These are phyloP conservation scores for Leptodermis oblonga DNA, from an alignment of 257 asterid genomes.

Conservation along the genomic window DNA sequence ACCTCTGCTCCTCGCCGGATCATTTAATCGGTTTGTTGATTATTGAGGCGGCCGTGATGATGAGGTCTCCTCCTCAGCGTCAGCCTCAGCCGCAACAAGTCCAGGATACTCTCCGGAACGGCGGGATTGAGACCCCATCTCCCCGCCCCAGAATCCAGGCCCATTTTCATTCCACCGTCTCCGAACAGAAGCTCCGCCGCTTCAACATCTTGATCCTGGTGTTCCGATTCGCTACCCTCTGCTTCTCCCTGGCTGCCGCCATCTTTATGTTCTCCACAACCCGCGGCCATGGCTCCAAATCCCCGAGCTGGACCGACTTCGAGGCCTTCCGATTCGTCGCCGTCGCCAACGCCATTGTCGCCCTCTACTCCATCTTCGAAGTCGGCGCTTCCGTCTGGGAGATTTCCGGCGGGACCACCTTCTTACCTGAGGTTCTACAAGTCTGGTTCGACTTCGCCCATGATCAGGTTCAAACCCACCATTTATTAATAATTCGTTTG, in stretches of 20 bases:
- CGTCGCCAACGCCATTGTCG: slow-evolving; percentile 41
- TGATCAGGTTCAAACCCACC: slow-evolving; percentile 38
- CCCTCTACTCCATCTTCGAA: slow-evolving; percentile 41
- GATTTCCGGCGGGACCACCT: slow-evolving; percentile 33
- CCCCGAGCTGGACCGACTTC: slow-evolving; percentile 38
- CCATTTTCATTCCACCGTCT: slow-evolving; percentile 42
- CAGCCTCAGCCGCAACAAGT: not conserved
- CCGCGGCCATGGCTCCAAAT: slow-evolving; percentile 17
- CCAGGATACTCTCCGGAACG: slow-evolving; percentile 22
- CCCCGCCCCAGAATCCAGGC: slow-evolving; percentile 39
- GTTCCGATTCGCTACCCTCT: slow-evolving; percentile 39
- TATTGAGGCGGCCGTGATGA: not conserved
- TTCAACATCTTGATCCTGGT: slow-evolving; percentile 31
- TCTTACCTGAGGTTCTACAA: slow-evolving; percentile 41
- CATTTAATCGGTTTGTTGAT: not conserved
- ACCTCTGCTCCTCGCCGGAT: not conserved
- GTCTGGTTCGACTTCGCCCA: slow-evolving; percentile 59
- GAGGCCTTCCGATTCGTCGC: slow-evolving; percentile 43
- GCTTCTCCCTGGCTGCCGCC: slow-evolving; percentile 50
- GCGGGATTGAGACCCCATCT: slow-evolving; percentile 38
- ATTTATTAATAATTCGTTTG: not conserved
- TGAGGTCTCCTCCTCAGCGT: slow-evolving; percentile 33
- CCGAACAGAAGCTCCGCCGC: slow-evolving; percentile 43
- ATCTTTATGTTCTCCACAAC: slow-evolving; percentile 42
- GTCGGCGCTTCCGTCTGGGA: slow-evolving; percentile 49